These are phyloP conservation scores for Scytalidium sp. DNA, from an alignment of 2,329 filamentous ascomycete genomes.

Conservation along the genomic window DNA sequence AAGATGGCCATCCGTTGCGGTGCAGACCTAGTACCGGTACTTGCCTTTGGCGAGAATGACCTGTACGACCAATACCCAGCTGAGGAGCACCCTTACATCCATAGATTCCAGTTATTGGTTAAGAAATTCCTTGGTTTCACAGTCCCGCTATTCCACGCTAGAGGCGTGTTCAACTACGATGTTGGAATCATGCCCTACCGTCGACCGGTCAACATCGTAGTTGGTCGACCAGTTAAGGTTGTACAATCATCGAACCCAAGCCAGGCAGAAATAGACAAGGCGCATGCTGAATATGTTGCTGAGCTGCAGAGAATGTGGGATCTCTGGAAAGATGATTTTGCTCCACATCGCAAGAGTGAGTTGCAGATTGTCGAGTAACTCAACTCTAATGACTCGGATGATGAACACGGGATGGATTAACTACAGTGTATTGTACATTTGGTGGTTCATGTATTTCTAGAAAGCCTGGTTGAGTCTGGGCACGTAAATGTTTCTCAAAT, in stretches of 20 bases:
- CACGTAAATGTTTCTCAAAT: no score
- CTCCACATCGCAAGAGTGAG: slow-evolving; percentile 59
- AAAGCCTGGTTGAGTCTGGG: no score
- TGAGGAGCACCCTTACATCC: slow-evolving; percentile 72
- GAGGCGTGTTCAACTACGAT: slow-evolving; percentile 96
- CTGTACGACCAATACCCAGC: slow-evolving; percentile 87
- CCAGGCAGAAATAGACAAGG: slow-evolving; percentile 71
- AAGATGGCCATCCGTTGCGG: slow-evolving; percentile 89
- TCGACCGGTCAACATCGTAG: slow-evolving; percentile 81
- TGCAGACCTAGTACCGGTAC: slow-evolving; percentile 89
- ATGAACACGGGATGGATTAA: neutral
- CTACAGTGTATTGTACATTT: neutral
- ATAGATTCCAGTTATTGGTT: slow-evolving; percentile 77
- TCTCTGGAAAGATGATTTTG: slow-evolving; percentile 74
- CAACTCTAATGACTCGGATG: neutral
- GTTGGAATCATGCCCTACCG: slow-evolving; percentile 95
- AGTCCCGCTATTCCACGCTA: slow-evolving; percentile 82
- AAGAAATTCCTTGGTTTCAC: slow-evolving; percentile 91
- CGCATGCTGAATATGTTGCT: slow-evolving; percentile 75
- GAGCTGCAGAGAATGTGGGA: slow-evolving; percentile 75
- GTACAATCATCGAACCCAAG: slow-evolving; percentile 60
- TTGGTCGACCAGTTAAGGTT: slow-evolving; percentile 77
- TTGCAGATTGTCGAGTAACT: slow-evolving; percentile 60
- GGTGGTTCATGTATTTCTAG: neutral
- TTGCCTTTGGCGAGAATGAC: slow-evolving; percentile 94